Percentiles rank a stretch among this genome's conserved stretches.
Evolutionary conservation across 2,329 filamentous ascomycete species (phyloP).

Genomic region (Hypoxylon sp.): DNA sequence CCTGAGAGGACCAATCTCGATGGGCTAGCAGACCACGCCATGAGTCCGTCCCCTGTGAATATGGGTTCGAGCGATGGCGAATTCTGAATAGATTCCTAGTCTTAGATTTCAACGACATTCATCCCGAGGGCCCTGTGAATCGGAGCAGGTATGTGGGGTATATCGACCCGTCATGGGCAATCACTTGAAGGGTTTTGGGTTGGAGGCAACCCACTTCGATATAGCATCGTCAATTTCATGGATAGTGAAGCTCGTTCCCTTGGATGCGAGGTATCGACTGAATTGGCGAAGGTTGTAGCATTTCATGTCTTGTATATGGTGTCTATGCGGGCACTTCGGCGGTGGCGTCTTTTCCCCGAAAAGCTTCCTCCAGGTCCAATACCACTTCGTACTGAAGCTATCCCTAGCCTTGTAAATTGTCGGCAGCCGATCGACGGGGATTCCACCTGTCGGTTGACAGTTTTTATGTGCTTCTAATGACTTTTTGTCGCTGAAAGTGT

Average conservation of each 20-base stretch:
- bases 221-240: not conserved
- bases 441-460: conserved; percentile 26
- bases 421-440: conserved; percentile 16
- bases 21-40: no score
- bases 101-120: not conserved
- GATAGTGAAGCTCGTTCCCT: conserved; percentile 2
- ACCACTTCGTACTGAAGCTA: conserved; percentile 26
- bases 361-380: conserved; percentile 26
- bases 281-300: conserved; percentile 10
- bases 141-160: not conserved
- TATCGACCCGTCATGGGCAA: not conserved
- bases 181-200: not conserved
- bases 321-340: conserved; percentile 32
- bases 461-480: conserved; percentile 6
- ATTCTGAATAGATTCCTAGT: not conserved
- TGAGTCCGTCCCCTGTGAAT: not conserved
- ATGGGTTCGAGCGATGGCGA: not conserved
- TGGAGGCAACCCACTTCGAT: conserved; percentile 3
- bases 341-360: conserved; percentile 11
- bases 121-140: no score
- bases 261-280: not conserved
- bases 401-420: conserved; percentile 17
- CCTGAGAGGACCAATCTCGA: not conserved
- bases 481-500: conserved; percentile 8
- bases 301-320: conserved; percentile 26